Evolutionary conservation across 1,139 yeast genomes (phyloP).

Genomic region (Taphrina flavorubra): DNA sequence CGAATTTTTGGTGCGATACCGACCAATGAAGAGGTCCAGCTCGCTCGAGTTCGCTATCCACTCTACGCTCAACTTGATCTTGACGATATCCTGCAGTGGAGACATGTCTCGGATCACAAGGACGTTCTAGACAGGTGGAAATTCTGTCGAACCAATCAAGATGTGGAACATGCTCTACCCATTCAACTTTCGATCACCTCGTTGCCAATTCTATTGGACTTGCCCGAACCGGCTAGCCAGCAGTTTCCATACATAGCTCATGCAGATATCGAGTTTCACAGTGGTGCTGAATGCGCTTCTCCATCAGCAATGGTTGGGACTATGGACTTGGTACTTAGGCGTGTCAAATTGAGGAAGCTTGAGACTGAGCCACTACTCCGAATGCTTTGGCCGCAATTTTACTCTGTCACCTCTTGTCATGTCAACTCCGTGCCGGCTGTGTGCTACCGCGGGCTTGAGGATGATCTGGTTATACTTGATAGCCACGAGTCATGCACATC

Average conservation of each 20-base stretch:
- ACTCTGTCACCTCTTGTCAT: neutral
- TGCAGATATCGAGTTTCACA: neutral
- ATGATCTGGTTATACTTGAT: slow-evolving; percentile 8
- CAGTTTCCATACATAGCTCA: neutral
- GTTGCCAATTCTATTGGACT: neutral
- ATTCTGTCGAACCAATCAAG: neutral
- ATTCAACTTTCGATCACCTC: neutral
- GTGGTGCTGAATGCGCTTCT: neutral
- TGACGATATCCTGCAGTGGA: slow-evolving; percentile 4
- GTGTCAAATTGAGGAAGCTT: neutral
- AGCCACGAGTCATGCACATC: neutral
- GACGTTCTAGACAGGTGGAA: slow-evolving; percentile 11
- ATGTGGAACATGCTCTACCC: neutral
- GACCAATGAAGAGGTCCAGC: neutral
- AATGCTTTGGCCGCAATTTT: neutral
- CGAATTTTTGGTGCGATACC: neutral
- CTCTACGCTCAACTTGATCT: slow-evolving; percentile 3
- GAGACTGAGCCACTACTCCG: slow-evolving; percentile 11
- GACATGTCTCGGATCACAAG: slow-evolving; percentile 11
- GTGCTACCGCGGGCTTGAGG: slow-evolving; percentile 3
- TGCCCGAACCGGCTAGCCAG: neutral
- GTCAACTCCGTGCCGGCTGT: neutral
- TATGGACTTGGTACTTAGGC: neutral
- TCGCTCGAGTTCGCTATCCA: slow-evolving; percentile 11
- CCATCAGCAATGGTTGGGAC: neutral